Evolutionary conservation across 148 eudicot genomes (phyloP).

Genomic region (Chenopodium formosanum): DNA sequence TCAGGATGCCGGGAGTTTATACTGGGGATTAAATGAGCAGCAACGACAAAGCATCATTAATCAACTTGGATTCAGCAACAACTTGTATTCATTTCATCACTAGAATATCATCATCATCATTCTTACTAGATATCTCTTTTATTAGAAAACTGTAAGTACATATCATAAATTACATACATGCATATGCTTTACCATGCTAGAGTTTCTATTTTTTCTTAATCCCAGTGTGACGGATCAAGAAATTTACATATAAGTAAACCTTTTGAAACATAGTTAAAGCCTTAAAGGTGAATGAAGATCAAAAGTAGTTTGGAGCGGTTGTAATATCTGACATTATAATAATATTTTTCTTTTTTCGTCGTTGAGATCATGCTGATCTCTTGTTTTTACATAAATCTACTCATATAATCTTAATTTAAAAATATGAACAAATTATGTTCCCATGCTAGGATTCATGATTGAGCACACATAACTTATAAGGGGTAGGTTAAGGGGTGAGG

Average conservation of each 20-base stretch:
- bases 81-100: conserved; percentile 26
- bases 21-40: conserved; percentile 33
- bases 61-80: conserved; percentile 31
- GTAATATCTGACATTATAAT: too few relatives aligned
- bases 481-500: background rate
- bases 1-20: conserved; percentile 36
- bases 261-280: too few relatives aligned
- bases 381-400: background rate
- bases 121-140: background rate
- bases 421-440: background rate
- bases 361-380: background rate
- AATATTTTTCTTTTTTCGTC: too few relatives aligned
- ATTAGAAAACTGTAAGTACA: background rate
- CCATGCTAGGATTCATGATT: background rate
- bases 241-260: too few relatives aligned
- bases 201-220: background rate
- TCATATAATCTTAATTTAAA: background rate
- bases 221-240: too few relatives aligned
- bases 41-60: conserved; percentile 27
- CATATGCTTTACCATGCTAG: background rate
- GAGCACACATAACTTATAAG: background rate
- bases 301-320: too few relatives aligned
- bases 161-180: background rate
- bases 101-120: conserved; percentile 18
- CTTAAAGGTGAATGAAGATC: too few relatives aligned